phyloP scores from a whole-genome alignment of 208 protist genomes.

The Willaertia magna region DNA sequence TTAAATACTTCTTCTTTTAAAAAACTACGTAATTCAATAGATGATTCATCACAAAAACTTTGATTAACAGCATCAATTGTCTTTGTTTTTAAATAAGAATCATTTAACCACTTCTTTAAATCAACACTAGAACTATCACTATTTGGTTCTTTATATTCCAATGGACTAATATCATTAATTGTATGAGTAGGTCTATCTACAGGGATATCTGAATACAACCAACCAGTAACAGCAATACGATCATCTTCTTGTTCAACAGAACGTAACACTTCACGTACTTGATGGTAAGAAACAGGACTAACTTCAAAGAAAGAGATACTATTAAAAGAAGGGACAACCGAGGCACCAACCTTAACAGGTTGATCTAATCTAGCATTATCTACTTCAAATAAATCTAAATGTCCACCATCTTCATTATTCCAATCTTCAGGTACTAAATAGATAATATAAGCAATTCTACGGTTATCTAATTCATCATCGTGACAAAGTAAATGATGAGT shows the following conservation, averaged over 20 bases:
- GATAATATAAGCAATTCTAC: constrained; percentile 11
- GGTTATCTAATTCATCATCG: constrained; percentile 8
- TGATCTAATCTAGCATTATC: background rate
- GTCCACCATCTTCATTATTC: constrained; percentile 2
- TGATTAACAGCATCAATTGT: background rate
- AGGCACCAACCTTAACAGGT: background rate
- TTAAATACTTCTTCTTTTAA: background rate
- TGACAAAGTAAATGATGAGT: constrained; percentile 14
- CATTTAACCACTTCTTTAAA: background rate
- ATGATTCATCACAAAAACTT: background rate
- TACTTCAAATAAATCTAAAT: constrained; percentile 2
- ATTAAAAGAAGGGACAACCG: background rate
- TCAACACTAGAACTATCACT: background rate
- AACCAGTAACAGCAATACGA: constrained; percentile 13
- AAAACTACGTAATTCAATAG: background rate
- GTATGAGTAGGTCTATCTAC: background rate
- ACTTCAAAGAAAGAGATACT: constrained; percentile 10
- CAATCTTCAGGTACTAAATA: constrained; percentile 9
- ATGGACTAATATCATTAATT: background rate
- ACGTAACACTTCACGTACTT: constrained; percentile 3
- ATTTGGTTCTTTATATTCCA: background rate
- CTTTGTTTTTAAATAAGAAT: background rate
- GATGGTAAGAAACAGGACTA: background rate
- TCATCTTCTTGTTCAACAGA: background rate
- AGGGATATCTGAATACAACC: background rate